These are phyloP conservation scores for Chalciporus sp. DNA, from an alignment of 1,284 basidiomycete species.

Conservation along the genomic window DNA sequence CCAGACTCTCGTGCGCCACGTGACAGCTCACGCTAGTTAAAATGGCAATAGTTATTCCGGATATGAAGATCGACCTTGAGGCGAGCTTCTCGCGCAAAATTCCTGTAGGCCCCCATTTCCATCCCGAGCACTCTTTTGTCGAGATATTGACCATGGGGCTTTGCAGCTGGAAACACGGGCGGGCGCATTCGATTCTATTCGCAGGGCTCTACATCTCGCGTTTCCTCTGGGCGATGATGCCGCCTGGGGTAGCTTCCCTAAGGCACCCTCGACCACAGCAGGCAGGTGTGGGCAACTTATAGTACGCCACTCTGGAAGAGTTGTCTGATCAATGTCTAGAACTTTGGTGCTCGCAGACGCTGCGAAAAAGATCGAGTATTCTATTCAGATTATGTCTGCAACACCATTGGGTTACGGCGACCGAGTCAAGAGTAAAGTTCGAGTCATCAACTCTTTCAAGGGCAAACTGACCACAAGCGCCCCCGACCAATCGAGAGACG, in stretches of 20 bases:
- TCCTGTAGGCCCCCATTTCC: constrained; percentile 42
- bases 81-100: constrained; percentile 63
- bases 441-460: constrained; percentile 13
- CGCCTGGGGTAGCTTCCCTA: constrained; percentile 13
- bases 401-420: constrained; percentile 27
- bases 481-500: constrained; percentile 1
- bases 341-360: constrained; percentile 25
- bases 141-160: background rate
- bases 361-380: constrained; percentile 30
- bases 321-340: constrained; percentile 9
- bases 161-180: constrained; percentile 37
- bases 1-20: background rate
- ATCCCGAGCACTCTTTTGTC: background rate
- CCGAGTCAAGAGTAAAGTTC: constrained; percentile 9
- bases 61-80: constrained; percentile 52
- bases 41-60: constrained; percentile 38
- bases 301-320: no score
- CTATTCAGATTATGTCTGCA: constrained; percentile 32
- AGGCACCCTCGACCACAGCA: constrained; percentile 16
- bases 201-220: constrained; percentile 36
- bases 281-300: constrained; percentile 20
- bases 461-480: background rate
- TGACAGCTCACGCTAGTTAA: background rate
- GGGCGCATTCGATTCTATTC: constrained; percentile 33
- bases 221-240: constrained; percentile 30